phyloP scores from a whole-genome alignment of 441 rosid species.

The Populus hybrid region DNA sequence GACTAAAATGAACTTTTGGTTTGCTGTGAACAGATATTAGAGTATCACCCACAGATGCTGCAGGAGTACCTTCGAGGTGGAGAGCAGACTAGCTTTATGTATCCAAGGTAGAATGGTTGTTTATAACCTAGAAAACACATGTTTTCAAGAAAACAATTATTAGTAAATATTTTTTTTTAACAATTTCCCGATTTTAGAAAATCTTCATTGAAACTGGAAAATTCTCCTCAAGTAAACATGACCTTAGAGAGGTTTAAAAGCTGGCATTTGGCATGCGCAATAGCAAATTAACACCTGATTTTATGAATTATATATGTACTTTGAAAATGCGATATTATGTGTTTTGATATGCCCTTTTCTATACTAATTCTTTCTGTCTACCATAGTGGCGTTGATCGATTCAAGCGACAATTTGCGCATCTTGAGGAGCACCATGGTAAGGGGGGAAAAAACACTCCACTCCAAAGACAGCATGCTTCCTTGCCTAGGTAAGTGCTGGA shows the following conservation, averaged over 20 bases:
- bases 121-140: neutral
- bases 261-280: neutral
- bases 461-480: constrained; percentile 91
- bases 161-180: no score
- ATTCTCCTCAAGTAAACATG: neutral
- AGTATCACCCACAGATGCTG: constrained; percentile 98
- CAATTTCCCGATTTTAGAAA: neutral
- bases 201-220: neutral
- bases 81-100: constrained; percentile 96
- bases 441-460: constrained; percentile 67
- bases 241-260: neutral
- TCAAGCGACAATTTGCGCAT: constrained; percentile 95
- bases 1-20: constrained; percentile 13
- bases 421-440: constrained; percentile 89
- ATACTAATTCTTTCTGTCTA: constrained; percentile 17
- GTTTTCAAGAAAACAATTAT: neutral
- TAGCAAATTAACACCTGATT: neutral
- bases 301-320: neutral
- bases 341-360: neutral
- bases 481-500: constrained; percentile 68
- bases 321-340: neutral
- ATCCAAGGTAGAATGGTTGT: constrained; percentile 64
- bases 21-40: constrained; percentile 62
- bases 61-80: constrained; percentile 94
- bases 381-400: constrained; percentile 92